These are phyloP conservation scores for Crotalaria pallida DNA, from an alignment of 306 rosid genomes.

Conservation along the genomic window DNA sequence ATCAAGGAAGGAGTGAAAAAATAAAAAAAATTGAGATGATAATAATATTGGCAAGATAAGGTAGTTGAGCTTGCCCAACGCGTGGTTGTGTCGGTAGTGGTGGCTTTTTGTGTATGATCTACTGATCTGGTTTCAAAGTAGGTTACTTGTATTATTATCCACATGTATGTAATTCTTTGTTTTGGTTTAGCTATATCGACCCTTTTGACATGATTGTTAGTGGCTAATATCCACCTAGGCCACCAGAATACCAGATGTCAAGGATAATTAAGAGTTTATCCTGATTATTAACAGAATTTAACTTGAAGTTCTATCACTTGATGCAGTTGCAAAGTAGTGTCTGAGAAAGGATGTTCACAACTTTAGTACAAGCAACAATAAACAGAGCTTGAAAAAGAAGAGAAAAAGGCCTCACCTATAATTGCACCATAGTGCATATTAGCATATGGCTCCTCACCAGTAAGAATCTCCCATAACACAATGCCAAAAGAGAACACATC, in stretches of 20 bases:
- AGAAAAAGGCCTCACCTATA: conserved; percentile 46
- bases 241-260: too few species aligned
- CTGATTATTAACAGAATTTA: background rate
- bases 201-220: background rate
- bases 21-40: background rate
- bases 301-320: background rate
- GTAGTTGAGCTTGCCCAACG: background rate
- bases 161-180: background rate
- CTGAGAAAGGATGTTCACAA: background rate
- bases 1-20: background rate
- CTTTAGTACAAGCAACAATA: background rate
- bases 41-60: background rate
- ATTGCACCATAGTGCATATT: conserved; percentile 98
- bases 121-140: background rate
- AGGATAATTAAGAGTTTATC: background rate
- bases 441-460: conserved; percentile 95
- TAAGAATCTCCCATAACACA: conserved; percentile 91
- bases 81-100: background rate
- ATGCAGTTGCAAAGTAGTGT: background rate
- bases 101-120: background rate
- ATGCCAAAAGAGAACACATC: conserved; percentile 93
- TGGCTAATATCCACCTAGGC: background rate
- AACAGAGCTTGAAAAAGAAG: background rate
- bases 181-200: background rate
- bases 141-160: background rate